A percentile compares a stretch with the other conserved stretches of the same genome.
These are phyloP conservation scores for Buddleja alternifolia DNA, from an alignment of 257 asterid genomes.

Conservation along the genomic window DNA sequence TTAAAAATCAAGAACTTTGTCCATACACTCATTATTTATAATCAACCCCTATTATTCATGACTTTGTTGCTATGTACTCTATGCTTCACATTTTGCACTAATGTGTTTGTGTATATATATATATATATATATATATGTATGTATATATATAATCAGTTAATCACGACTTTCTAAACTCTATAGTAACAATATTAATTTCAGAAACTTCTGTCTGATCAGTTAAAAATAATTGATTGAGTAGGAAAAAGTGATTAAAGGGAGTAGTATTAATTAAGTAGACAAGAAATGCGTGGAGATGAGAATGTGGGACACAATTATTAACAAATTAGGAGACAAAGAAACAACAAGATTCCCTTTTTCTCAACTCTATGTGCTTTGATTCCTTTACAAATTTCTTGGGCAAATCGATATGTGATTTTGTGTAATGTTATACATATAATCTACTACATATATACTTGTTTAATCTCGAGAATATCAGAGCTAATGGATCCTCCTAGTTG, in stretches of 20 bases:
- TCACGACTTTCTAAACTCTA: background rate
- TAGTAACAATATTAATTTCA: constrained; percentile 5
- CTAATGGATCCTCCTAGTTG: no score
- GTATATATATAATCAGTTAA: background rate
- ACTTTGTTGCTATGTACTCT: constrained; percentile 23
- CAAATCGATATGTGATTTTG: constrained; percentile 35
- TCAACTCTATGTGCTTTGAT: constrained; percentile 30
- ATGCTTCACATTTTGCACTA: background rate
- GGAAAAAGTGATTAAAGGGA: constrained; percentile 23
- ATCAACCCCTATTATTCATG: constrained; percentile 6
- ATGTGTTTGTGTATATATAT: no score
- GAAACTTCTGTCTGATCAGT: constrained; percentile 5
- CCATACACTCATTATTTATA: background rate
- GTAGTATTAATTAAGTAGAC: background rate
- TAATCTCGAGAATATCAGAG: background rate
- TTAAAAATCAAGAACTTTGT: background rate
- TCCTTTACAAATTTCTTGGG: constrained; percentile 33
- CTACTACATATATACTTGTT: background rate
- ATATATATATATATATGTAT: no score
- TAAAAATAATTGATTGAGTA: constrained; percentile 27
- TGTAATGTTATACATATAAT: background rate
- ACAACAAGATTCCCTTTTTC: constrained; percentile 37
- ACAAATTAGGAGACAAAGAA: constrained; percentile 37
- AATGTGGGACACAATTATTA: constrained; percentile 29
- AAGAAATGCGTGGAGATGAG: constrained; percentile 22